Evolutionary conservation across 257 asterid genomes (phyloP).

Genomic region (Ilex aquifolium): DNA sequence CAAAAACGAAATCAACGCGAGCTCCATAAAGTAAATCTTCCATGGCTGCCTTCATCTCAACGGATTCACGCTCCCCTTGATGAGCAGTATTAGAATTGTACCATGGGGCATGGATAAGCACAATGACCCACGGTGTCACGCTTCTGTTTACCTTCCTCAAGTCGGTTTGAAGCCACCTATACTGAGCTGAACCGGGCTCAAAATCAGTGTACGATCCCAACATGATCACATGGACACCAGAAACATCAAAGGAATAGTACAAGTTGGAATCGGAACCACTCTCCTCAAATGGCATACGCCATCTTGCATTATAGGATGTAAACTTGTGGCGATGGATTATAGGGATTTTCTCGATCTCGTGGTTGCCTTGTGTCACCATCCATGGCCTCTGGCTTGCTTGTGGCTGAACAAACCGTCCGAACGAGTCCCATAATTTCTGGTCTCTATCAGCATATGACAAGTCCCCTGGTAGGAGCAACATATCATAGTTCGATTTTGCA

Average conservation of each 20-base stretch:
- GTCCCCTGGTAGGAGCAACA: slow-evolving; percentile 65
- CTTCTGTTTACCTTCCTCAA: slow-evolving; percentile 42
- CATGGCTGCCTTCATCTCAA: slow-evolving; percentile 54
- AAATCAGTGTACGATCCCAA: slow-evolving; percentile 75
- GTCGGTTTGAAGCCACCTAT: slow-evolving; percentile 54
- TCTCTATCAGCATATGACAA: slow-evolving; percentile 49
- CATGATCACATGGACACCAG: slow-evolving; percentile 74
- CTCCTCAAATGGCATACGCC: slow-evolving; percentile 74
- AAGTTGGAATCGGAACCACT: slow-evolving; percentile 71
- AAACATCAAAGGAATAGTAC: slow-evolving; percentile 67
- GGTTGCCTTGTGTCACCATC: slow-evolving; percentile 97
- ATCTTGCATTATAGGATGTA: slow-evolving; percentile 67
- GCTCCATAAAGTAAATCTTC: slow-evolving; percentile 60
- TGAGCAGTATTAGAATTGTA: slow-evolving; percentile 72
- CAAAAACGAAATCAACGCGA: slow-evolving; percentile 57
- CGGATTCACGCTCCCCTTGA: slow-evolving; percentile 55
- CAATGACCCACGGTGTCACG: slow-evolving; percentile 72
- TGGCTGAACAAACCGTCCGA: slow-evolving; percentile 64
- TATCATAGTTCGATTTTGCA: slow-evolving; percentile 40
- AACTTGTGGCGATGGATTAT: slow-evolving; percentile 20
- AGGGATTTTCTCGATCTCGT: slow-evolving; percentile 57
- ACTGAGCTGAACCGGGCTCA: slow-evolving; percentile 48
- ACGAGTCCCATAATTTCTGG: slow-evolving; percentile 68
- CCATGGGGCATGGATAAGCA: slow-evolving; percentile 79
- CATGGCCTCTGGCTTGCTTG: slow-evolving; percentile 67